phyloP scores from a whole-genome alignment of 1,284 basidiomycete genomes.

The Mycena citricolor region DNA sequence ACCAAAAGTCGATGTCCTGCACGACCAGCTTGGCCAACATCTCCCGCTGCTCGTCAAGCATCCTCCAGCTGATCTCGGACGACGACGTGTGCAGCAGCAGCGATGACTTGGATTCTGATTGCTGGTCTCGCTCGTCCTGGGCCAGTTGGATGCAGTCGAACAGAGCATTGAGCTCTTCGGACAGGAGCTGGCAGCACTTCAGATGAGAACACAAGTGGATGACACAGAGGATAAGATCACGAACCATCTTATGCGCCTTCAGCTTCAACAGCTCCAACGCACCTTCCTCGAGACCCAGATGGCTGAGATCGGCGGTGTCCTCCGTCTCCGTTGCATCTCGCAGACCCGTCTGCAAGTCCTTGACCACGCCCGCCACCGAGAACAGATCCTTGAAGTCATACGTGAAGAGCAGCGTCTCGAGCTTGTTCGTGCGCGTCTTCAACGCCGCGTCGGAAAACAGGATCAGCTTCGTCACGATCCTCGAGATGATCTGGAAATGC shows the following conservation, averaged over 20 bases:
- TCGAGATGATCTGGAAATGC: slow-evolving; percentile 87
- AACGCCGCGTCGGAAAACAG: slow-evolving; percentile 88
- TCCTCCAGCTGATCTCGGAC: slow-evolving; percentile 90
- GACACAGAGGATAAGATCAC: not conserved
- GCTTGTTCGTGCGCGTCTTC: slow-evolving; percentile 70
- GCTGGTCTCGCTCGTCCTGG: slow-evolving; percentile 73
- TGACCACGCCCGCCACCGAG: slow-evolving; percentile 69
- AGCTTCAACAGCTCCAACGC: slow-evolving; percentile 65
- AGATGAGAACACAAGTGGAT: not conserved
- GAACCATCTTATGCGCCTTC: slow-evolving; percentile 57
- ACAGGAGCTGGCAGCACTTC: slow-evolving; percentile 52
- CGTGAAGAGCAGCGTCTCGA: slow-evolving; percentile 85
- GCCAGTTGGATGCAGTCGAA: slow-evolving; percentile 88
- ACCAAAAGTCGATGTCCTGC: slow-evolving; percentile 77
- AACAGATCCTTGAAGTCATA: slow-evolving; percentile 87
- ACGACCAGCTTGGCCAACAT: slow-evolving; percentile 88
- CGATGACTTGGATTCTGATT: slow-evolving; percentile 77
- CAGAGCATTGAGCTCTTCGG: slow-evolving; percentile 82
- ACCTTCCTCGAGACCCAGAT: slow-evolving; percentile 44
- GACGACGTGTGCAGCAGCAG: slow-evolving; percentile 82
- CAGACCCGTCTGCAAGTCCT: slow-evolving; percentile 74
- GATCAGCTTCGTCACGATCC: slow-evolving; percentile 84
- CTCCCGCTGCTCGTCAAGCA: slow-evolving; percentile 77
- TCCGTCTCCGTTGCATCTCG: slow-evolving; percentile 68
- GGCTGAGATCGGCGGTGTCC: slow-evolving; percentile 45